phyloP scores from a whole-genome alignment of 805 yeast species.

The Cyberlindnera suaveolens region DNA sequence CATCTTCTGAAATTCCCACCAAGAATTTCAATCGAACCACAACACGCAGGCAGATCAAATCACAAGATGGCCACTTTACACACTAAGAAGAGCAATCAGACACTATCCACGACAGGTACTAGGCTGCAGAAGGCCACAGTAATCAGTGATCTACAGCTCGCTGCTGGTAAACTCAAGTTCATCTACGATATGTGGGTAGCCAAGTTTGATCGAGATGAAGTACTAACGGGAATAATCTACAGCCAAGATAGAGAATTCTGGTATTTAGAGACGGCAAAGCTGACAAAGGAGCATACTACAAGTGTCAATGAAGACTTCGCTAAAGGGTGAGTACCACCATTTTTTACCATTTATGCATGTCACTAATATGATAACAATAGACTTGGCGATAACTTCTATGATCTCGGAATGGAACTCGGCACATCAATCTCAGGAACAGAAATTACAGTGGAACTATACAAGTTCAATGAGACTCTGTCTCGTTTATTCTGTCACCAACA shows the following conservation, averaged over 20 bases:
- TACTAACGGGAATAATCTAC: conserved; percentile 3
- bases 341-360: background rate
- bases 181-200: conserved; percentile 11
- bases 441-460: conserved; percentile 17
- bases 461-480: conserved; percentile 22
- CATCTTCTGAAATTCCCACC: no score
- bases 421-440: conserved; percentile 6
- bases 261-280: conserved; percentile 15
- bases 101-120: no score
- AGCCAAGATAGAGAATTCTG: conserved; percentile 17
- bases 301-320: conserved; percentile 18
- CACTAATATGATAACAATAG: conserved; percentile 1
- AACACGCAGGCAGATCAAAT: no score
- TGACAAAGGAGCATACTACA: conserved; percentile 19
- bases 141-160: background rate
- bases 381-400: conserved; percentile 10
- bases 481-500: conserved; percentile 12
- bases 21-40: no score
- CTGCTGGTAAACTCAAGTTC: conserved; percentile 7
- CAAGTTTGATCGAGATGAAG: background rate
- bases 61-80: no score
- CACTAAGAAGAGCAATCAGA: no score
- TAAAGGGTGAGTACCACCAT: conserved; percentile 5
- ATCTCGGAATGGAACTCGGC: conserved; percentile 11
- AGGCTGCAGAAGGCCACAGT: no score